Conservation (phyloP, 2,329 filamentous ascomycete genomes). For the Fonsecaea nubica region DNA sequence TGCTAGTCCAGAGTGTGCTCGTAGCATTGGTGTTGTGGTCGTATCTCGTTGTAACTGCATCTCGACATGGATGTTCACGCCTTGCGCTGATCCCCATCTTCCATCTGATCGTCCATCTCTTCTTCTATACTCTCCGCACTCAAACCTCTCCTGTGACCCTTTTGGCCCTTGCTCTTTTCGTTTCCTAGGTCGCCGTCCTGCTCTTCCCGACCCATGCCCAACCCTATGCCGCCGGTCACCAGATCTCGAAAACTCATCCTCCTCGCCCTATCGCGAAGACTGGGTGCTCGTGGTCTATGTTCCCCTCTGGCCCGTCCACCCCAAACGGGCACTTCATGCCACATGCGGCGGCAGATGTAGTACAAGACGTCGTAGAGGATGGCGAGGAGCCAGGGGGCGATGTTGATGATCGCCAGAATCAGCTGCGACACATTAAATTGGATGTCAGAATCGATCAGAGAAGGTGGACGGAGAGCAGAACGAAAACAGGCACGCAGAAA, state of each 20-base stretch:
- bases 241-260: slow-evolving; percentile 34
- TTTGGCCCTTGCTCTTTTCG: background rate
- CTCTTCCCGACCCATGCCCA: background rate
- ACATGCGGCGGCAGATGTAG: slow-evolving; percentile 64
- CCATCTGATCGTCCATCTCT: slow-evolving; percentile 7
- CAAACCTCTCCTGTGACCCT: slow-evolving; percentile 17
- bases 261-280: slow-evolving; percentile 56
- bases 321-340: slow-evolving; percentile 65
- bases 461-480: background rate
- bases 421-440: slow-evolving; percentile 53
- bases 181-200: background rate
- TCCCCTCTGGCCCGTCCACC: slow-evolving; percentile 67
- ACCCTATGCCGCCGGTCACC: slow-evolving; percentile 7
- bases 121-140: slow-evolving; percentile 21
- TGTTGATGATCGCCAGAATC: slow-evolving; percentile 64
- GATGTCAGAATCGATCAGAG: too few relatives aligned
- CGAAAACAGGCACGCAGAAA: background rate
- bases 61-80: background rate
- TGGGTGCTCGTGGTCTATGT: slow-evolving; percentile 66
- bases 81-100: slow-evolving; percentile 5
- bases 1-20: background rate
- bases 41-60: background rate
- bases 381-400: slow-evolving; percentile 68
- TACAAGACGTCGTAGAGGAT: slow-evolving; percentile 69
- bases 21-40: background rate